Percentiles rank a stretch among this genome's conserved stretches.
Evolutionary conservation across 805 yeast species (phyloP).

Genomic region (Candida arabinofermentans): DNA sequence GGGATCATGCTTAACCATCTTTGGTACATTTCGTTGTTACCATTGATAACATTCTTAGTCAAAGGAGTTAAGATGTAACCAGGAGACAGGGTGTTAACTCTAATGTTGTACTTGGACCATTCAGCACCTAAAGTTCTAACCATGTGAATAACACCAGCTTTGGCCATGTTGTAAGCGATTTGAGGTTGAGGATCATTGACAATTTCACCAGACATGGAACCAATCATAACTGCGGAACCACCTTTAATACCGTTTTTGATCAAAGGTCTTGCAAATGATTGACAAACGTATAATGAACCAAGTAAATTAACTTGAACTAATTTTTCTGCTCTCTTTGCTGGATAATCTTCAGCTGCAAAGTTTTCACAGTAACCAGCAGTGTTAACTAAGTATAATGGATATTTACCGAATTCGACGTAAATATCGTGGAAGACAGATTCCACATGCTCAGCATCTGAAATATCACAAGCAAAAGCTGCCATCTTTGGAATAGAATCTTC

Average conservation of each 20-base stretch:
- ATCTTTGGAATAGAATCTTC: conserved; percentile 34
- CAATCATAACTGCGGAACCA: conserved; percentile 65
- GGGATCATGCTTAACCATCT: conserved; percentile 73
- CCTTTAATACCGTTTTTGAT: conserved; percentile 48
- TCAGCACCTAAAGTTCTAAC: conserved; percentile 73
- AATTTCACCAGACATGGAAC: conserved; percentile 77
- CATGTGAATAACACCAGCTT: conserved; percentile 83
- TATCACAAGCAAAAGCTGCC: conserved; percentile 70
- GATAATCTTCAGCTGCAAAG: conserved; percentile 73
- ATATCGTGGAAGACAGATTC: conserved; percentile 51
- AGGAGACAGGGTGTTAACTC: conserved; percentile 76
- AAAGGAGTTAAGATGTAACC: conserved; percentile 80
- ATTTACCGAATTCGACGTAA: conserved; percentile 52
- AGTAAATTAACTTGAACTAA: conserved; percentile 67
- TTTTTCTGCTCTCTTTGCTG: conserved; percentile 63
- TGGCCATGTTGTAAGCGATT: conserved; percentile 77
- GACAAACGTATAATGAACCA: conserved; percentile 74
- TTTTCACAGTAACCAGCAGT: conserved; percentile 87
- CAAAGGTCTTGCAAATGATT: conserved; percentile 65
- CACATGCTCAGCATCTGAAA: conserved; percentile 59
- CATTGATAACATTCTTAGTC: conserved; percentile 65
- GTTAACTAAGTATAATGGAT: conserved; percentile 65
- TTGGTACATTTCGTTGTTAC: conserved; percentile 55
- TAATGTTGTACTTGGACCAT: conserved; percentile 73
- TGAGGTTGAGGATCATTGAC: conserved; percentile 80